Evolutionary conservation across 352 stramenopile species (phyloP), one percentile per base, ranked within the genome.

Genomic region (Phytophthora lateralis): DNA sequence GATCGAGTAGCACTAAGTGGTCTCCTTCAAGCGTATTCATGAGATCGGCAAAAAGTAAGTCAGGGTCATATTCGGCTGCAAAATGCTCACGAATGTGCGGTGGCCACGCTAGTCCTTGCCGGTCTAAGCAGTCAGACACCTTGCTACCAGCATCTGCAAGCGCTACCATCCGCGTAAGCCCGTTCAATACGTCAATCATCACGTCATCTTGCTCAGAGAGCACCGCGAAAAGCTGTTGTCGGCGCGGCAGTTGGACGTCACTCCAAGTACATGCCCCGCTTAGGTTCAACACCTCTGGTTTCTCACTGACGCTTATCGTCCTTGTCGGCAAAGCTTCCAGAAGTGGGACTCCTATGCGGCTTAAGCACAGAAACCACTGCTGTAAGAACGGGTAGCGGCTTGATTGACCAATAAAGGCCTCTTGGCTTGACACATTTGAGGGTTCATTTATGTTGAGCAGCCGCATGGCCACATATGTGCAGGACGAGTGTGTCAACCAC

Each of bases 121-220:
- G 41, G 38, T 18, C 24, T 38, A 43, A 1, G 10, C 41, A 20
- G 8, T 15, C 27, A 1, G 17, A 21, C 15, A 24, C 26, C 60
- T 27, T 11, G 18, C 29, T 37, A 17, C 7, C 3, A 35, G 17
- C n/a, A 52, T 45, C n/a, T 3, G 17, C 38, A 32, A 63, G 30
- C 11, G 18, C 20, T 37, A 34, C 12, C 29, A 83, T 75, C 7
- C 64, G 52, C 26, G 75, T 69, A 15, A 90, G 63, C 17, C 67
- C 56, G 15, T 83, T 60, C 3, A 86, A 61, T n/a, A 88, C 76
- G 45, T 88, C 75, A 20, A 92, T 59, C 69, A 92, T 73, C 18
- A 85, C 70, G 44, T 90, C 79, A 35, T 92, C 82, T 72, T 92
- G 80, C 47, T 92, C 82, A 20, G 71, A 75, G 10, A 92, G 57